These are phyloP conservation scores for Boletus rex-veris DNA, from an alignment of 768 basidiomycete genomes.

Conservation along the genomic window DNA sequence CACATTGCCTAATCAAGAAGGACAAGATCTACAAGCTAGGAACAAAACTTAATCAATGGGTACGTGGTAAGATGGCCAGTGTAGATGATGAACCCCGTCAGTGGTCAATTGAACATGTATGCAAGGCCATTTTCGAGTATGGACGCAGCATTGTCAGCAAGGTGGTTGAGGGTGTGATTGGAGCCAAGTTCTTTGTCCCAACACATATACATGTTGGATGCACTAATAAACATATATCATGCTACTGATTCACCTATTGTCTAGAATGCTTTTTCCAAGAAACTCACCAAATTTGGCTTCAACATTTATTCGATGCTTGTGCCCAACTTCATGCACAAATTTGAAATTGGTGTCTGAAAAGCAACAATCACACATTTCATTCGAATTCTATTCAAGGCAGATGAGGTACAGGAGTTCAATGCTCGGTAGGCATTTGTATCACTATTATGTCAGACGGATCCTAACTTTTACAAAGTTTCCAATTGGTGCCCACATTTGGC, in stretches of 20 bases:
- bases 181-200: not conserved
- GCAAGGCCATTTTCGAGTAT: not conserved
- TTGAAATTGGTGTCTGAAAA: not conserved
- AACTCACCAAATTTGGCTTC: conserved; percentile 17
- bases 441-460: not conserved
- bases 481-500: not conserved
- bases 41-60: not conserved
- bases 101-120: not conserved
- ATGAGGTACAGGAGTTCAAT: not conserved
- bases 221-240: not conserved
- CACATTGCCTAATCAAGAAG: conserved; percentile 7
- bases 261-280: conserved; percentile 33
- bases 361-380: not conserved
- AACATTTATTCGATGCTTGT: conserved; percentile 27
- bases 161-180: not conserved
- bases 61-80: not conserved
- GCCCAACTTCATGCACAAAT: conserved; percentile 19
- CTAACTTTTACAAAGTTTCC: not conserved
- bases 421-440: not conserved
- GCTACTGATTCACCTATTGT: no score
- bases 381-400: not conserved
- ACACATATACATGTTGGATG: not conserved
- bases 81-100: not conserved
- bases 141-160: not conserved
- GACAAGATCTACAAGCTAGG: not conserved